Evolutionary conservation across 2,329 filamentous ascomycete species (phyloP).

Genomic region (Pyricularia pennisetigena): DNA sequence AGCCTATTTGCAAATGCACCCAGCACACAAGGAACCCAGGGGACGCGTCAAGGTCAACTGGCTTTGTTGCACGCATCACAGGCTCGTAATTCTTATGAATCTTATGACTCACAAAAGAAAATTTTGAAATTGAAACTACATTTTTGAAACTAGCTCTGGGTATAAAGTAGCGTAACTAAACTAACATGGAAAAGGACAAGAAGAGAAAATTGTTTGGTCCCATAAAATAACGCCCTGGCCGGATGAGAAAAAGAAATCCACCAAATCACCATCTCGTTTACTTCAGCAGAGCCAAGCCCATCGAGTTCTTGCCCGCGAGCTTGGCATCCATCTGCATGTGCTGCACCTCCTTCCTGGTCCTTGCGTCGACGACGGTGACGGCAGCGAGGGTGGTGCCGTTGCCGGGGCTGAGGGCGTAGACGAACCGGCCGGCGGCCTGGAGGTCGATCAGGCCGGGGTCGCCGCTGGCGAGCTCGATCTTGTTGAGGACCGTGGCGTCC

Average conservation of each 20-base stretch:
- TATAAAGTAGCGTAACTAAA: too few species aligned
- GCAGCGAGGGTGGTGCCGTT: conserved; percentile 30
- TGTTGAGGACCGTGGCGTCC: conserved; percentile 34
- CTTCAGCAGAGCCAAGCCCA: conserved; percentile 19
- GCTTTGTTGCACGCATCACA: too few species aligned
- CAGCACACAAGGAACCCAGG: too few species aligned
- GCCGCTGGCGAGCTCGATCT: conserved; percentile 32
- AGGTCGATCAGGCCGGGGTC: conserved; percentile 48
- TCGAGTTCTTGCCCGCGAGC: conserved; percentile 15
- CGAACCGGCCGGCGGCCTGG: conserved; percentile 36
- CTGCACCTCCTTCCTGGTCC: conserved; percentile 19
- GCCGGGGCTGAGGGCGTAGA: conserved; percentile 48
- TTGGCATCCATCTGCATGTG: conserved; percentile 18
- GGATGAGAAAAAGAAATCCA: not conserved
- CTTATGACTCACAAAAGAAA: too few species aligned
- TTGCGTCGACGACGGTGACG: conserved; percentile 26
- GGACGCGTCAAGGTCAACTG: too few species aligned
- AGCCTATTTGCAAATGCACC: too few species aligned
- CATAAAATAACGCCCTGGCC: not conserved
- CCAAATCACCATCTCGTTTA: not conserved
- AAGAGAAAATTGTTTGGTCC: too few species aligned
- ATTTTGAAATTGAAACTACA: too few species aligned
- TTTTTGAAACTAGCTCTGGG: too few species aligned
- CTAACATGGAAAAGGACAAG: too few species aligned
- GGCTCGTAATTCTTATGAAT: too few species aligned